Evolutionary conservation across 257 asterid genomes (phyloP), one percentile per base, ranked within the genome.

Genomic region (Gentiana straminea): DNA sequence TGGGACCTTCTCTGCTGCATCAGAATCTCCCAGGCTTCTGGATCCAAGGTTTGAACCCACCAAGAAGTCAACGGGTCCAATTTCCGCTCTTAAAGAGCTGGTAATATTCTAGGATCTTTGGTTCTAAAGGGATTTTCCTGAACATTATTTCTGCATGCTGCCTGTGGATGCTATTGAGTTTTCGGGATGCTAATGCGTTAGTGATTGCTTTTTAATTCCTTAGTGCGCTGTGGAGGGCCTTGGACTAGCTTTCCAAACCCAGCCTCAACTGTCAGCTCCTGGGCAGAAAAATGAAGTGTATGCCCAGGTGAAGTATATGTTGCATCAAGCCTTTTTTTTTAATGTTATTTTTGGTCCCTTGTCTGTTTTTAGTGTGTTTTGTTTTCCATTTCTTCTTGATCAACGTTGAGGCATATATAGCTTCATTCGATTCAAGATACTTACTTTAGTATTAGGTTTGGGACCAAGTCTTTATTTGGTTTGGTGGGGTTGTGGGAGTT

Each of bases 151-250:
- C 13, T 58, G 41, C 35, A 37, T 32, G 34, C 36, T 36, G 54
- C 61, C 24, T 53, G 55, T 7, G 7, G 12, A 7, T 12, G 56
- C 39, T 49, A 64, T 57, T 61, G 56, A 52, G 46, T 48, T 62
- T 60, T 67, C 54, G 33, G 39, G n/a, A 33, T 34, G 57, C 65
- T 62, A 45, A 37, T 60, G 4, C 57, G 37, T 62, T 60, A 15
- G 50, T 66, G 45, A 56, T 69, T 73, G 7, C 52, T 65, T 59
- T 38, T 60, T 48, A 62, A 76, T 65, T 64, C 62, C 68, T 36
- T 73, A 92, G 99, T 83, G 97, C 57, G 62, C 71, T 61, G 68
- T 68, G 63, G 95, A 92, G 76, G 97, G 97, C 60, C 76, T 85
- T 61, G 65, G 66, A 65, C 70, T 92, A 60, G 82, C 78, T 63